Evolutionary conservation across 805 yeast species (phyloP).

Genomic region (Kuraishia cidri): DNA sequence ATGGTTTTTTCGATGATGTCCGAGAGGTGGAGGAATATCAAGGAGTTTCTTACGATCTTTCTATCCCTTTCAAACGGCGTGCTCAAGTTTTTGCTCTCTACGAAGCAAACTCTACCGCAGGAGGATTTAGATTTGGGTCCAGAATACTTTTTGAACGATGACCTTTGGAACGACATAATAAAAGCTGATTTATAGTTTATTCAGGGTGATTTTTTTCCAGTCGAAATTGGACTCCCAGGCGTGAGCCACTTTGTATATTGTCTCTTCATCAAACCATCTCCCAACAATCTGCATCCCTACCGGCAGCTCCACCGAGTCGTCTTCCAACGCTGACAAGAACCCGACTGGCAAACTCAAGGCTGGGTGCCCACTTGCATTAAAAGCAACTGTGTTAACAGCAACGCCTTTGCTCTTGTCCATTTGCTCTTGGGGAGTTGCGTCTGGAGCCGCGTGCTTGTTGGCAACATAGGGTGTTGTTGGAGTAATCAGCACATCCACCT

Average conservation of each 20-base stretch:
- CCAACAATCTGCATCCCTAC: slow-evolving; percentile 26
- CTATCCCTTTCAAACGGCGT: no score
- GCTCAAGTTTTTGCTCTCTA: no score
- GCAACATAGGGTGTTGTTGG: slow-evolving; percentile 21
- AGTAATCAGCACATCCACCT: slow-evolving; percentile 22
- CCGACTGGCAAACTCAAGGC: slow-evolving; percentile 25
- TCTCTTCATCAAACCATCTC: slow-evolving; percentile 20
- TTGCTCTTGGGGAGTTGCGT: slow-evolving; percentile 14
- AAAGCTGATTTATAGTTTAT: no score
- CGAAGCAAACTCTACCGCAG: no score
- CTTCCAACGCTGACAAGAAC: slow-evolving; percentile 18
- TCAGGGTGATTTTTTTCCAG: slow-evolving; percentile 16
- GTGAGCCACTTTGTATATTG: slow-evolving; percentile 22
- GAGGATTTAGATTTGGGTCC: no score
- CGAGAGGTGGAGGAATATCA: no score
- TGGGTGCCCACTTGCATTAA: slow-evolving; percentile 28
- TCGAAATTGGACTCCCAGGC: slow-evolving; percentile 24
- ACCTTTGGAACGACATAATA: no score
- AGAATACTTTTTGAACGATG: no score
- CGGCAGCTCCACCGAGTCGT: slow-evolving; percentile 22
- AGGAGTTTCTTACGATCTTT: no score
- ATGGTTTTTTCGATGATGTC: no score
- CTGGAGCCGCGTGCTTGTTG: slow-evolving; percentile 16
- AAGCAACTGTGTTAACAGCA: slow-evolving; percentile 24
- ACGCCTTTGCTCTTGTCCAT: slow-evolving; percentile 21